Base-by-base conservation (phyloP, 768 basidiomycete genomes). In the Russula vinacea region DNA sequence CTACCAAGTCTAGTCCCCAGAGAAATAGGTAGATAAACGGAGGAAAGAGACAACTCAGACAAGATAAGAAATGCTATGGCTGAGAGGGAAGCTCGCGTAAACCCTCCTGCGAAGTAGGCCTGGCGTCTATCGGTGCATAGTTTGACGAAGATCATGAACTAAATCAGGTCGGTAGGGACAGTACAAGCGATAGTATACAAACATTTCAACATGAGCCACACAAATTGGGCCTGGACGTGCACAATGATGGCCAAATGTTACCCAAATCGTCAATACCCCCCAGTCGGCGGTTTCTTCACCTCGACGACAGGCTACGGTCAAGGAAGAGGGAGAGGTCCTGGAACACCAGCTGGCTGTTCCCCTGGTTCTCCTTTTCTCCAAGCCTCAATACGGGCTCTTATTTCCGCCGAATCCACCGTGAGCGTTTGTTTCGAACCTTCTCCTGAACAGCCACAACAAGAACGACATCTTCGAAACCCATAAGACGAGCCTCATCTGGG, bases 371-470 rank as follows among this genome's bases (percentile, higher is more conserved):
- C 63, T 0, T 22, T 35, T 45, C 24, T 65, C 47, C 45, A 42
- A 1, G 63, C 45, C 24, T 40, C 63, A 8, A 59, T 55, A 45
- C 54, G 55, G 24, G 16, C 45, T 19, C 7, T n/a, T 50, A 60
- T 65, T 40, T 3, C 52, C 24, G 35, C 22, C 11, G 47, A 16
- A 10, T 13, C 1, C 9, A 52, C 56, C 9, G 40, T 32, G 49
- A 45, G 50, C 4, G 16, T n/a, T 16, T 17, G 49, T 17, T 56
- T 58, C 67, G 64, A 2, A 59, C 29, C 24, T 32, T 14, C 52
- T 68, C 64, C 64, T 61, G 64, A 7, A 66, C 53, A 14, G 56
- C 39, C 13, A 32, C 40, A 37, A 66, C 29, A 14, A 68, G 60
- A 35, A 62, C 40, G 24, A 62, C 54, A 42, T 68, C 67, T 26